phyloP scores from a whole-genome alignment of 1,284 basidiomycete species.

The Dichomitus squalens region DNA sequence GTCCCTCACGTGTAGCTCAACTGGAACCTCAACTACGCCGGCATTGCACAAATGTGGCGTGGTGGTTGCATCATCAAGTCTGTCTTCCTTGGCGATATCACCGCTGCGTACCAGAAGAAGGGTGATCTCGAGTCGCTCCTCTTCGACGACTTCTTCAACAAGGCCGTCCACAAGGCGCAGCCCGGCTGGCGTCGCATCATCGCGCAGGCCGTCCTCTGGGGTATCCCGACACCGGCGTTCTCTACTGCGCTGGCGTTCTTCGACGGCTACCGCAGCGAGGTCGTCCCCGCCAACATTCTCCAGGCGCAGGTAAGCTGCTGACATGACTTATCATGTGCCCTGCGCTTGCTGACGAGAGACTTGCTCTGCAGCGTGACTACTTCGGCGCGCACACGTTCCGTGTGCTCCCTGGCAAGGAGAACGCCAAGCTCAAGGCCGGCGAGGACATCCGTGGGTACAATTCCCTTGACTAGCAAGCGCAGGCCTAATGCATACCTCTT shows the following conservation, averaged over 20 bases:
- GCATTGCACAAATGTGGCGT: slow-evolving; percentile 99
- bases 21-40: slow-evolving; percentile 93
- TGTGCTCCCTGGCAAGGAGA: slow-evolving; percentile 89
- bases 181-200: slow-evolving; percentile 98
- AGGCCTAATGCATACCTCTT: slow-evolving; percentile 10
- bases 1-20: slow-evolving; percentile 43
- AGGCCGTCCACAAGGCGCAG: slow-evolving; percentile 93
- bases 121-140: slow-evolving; percentile 89
- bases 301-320: slow-evolving; percentile 77
- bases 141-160: slow-evolving; percentile 98
- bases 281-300: slow-evolving; percentile 92
- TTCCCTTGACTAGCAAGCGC: slow-evolving; percentile 2
- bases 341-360: slow-evolving; percentile 3
- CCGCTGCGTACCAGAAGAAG: slow-evolving; percentile 90
- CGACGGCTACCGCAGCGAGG: slow-evolving; percentile 94
- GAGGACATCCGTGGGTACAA: slow-evolving; percentile 81
- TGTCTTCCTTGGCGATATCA: slow-evolving; percentile 95
- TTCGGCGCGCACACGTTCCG: slow-evolving; percentile 96
- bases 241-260: slow-evolving; percentile 98
- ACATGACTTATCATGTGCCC: slow-evolving; percentile 23
- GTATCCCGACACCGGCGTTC: slow-evolving; percentile 95
- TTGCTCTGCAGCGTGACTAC: slow-evolving; percentile 76
- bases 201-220: slow-evolving; percentile 97
- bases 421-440: slow-evolving; percentile 75
- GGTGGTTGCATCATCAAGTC: slow-evolving; percentile 99